Evolutionary conservation across 371 early-diverging fungal genomes (phyloP), one percentile per base, ranked within the genome.

Genomic region (Amoeboaphelidium protococcarum): DNA sequence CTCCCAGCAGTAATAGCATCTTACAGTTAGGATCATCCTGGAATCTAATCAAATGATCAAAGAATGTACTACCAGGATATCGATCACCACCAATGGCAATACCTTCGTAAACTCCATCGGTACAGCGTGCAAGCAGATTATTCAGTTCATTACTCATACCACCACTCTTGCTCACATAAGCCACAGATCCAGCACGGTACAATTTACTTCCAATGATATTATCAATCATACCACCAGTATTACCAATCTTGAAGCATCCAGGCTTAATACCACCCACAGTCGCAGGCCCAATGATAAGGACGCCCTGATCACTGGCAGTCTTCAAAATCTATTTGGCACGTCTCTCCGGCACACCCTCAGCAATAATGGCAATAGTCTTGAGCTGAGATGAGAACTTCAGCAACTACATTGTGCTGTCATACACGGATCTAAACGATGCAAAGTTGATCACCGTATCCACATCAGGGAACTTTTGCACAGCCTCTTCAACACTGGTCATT

Each of bases 141-240:
- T 94, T 94, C 54, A 94, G 67, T 63, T 94, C 95, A 69, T 94
- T 94, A 53, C 90, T 89, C 95, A 94, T 94, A 61, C 95, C 95
- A 62, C 95, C 95, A 26, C 83, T 82, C 74, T 94, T 94, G 63
- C 83, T 82, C 43, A 94, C 92, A 57, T 94, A 94, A 25, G 82
- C 91, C 24, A 94, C 87, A 1, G 89, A 87, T 24, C 95, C 95
- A 41, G 88, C 63, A 42, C 90, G 80, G 69, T 94, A 91, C 55
- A 94, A 72, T 66, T 84, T 85, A 63, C 86, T 85, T 16, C 86
- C 66, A 23, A 88, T 89, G 65, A 94, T 91, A 72, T 94, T 94
- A 65, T 94, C 95, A 88, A 94, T 94, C 95, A 94, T 94, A 57
- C 95, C 95, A 61, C 95, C 95, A 25, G 95, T 94, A 74, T 91